Conservation (phyloP, 2,329 filamentous ascomycete species). For the Bipolaris bicolor region DNA sequence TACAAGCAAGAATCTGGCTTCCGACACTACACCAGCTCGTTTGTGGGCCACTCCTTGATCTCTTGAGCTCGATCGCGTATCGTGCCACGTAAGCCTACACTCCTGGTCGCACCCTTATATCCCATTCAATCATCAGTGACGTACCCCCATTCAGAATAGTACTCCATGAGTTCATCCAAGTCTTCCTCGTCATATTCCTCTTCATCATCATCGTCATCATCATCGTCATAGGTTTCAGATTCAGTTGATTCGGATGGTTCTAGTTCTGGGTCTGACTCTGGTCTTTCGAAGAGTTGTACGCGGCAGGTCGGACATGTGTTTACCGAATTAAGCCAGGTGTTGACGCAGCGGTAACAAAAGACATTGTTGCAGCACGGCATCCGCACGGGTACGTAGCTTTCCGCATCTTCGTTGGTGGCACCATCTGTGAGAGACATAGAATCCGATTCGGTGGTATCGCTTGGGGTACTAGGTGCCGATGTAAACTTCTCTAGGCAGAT, state of each 20-base stretch:
- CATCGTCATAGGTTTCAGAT: neutral
- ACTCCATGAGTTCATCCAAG: neutral
- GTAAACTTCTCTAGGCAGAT: neutral
- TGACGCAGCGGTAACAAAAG: neutral
- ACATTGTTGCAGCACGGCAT: slow-evolving; percentile 4
- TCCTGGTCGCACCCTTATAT: no score
- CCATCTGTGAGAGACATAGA: neutral
- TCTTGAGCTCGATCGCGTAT: no score
- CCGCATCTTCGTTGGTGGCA: neutral
- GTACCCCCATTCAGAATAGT: no score
- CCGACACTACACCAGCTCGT: no score
- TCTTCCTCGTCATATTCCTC: neutral
- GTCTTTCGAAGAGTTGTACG: neutral
- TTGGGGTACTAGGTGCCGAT: neutral
- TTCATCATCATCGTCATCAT: neutral
- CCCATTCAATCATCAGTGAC: no score
- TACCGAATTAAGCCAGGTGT: neutral
- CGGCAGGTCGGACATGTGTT: slow-evolving; percentile 6
- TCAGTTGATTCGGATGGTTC: neutral
- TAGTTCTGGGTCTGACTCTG: no score
- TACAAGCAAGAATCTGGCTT: no score
- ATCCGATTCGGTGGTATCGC: neutral
- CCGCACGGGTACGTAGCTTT: neutral
- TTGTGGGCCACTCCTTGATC: no score
- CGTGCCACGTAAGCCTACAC: no score